A percentile compares a stretch with the other conserved stretches of the same genome.
These are phyloP conservation scores for Phylloporus sp. DNA, from an alignment of 768 basidiomycete species.

Conservation along the genomic window DNA sequence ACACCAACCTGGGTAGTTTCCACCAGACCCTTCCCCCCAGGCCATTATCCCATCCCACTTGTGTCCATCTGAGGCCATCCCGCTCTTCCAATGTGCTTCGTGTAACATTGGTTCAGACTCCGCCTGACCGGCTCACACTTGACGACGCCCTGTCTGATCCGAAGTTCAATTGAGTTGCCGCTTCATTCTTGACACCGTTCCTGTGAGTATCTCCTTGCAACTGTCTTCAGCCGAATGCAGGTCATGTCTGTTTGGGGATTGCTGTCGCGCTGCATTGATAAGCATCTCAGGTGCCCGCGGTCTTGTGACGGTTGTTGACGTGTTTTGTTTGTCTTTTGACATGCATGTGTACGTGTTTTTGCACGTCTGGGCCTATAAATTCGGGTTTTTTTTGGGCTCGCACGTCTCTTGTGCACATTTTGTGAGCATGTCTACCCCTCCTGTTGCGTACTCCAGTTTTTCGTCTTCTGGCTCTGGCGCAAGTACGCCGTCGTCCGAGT, in stretches of 20 bases:
- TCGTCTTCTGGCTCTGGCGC: slow-evolving; percentile 18
- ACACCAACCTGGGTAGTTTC: not conserved
- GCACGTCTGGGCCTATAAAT: slow-evolving; percentile 26
- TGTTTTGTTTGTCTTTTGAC: not conserved
- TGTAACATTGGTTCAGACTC: slow-evolving; percentile 8
- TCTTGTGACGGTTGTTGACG: slow-evolving; percentile 2
- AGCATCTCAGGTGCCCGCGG: not conserved
- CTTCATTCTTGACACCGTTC: not conserved
- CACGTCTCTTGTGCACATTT: not conserved
- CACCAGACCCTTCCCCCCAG: not conserved
- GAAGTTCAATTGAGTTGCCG: not conserved
- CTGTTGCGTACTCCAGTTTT: slow-evolving; percentile 8
- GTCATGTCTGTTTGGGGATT: not conserved
- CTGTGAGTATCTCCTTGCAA: not conserved
- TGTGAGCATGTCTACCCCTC: slow-evolving; percentile 17
- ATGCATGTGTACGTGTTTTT: slow-evolving; percentile 20
- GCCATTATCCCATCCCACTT: not conserved
- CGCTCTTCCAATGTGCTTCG: not conserved
- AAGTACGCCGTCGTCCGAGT: slow-evolving; percentile 28
- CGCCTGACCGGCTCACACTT: slow-evolving; percentile 3
- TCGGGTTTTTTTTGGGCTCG: not conserved
- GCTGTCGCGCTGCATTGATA: not conserved
- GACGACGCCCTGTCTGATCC: not conserved
- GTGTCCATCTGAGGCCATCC: not conserved
- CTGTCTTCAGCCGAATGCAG: not conserved